Base-by-base conservation (phyloP, 768 basidiomycete species). In the Amanita subjunquillea region DNA sequence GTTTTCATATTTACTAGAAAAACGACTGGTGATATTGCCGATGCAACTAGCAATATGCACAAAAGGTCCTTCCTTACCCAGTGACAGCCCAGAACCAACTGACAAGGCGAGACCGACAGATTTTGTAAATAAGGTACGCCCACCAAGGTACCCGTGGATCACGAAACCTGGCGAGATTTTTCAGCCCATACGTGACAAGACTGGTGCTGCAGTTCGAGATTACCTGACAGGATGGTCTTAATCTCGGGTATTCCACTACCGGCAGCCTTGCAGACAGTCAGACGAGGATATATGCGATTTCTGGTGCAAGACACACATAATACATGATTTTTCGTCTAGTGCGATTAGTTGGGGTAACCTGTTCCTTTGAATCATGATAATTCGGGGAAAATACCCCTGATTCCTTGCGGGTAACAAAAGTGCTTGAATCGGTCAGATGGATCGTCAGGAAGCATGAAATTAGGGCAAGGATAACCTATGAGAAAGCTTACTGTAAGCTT, bases 181-280 rank as follows among this genome's bases (percentile, higher is more conserved):
- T 48, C 45, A 34, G 46, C 56, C 30, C 44, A 53, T 53, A 36
- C 38, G 20, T 3, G 4, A 22, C 49, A 38, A 50, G 47, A 10
- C 23, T 6, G 32, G 23, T 44, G 36, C 13, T 12, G 44, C 23
- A 32, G 30, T 3, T 4, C 20, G 2, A 22, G 53, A 68, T 40
- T 58, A 83, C 89, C 91, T 47, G 87, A 90, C 41, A 95, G 74
- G 53, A 95, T 92, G 0, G 89, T 90, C 66, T 99, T 99, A 64
- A 99, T 86, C 67, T 99, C 95, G 0, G 94, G 93, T 52, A 98
- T 94, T 45, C 96, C 96, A 61, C 87, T 90, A 17, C 96, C 96
- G 17, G 92, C 91, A 8, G 96, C 91, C 86, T 89, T 59, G 1
- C 29, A 38, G 17, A 41, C 39, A 58, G 9, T 62, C 10, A 55